A percentile compares a stretch with the other conserved stretches of the same genome.
Conservation (phyloP, 768 basidiomycete species). For the Dioszegia aurantiaca region DNA sequence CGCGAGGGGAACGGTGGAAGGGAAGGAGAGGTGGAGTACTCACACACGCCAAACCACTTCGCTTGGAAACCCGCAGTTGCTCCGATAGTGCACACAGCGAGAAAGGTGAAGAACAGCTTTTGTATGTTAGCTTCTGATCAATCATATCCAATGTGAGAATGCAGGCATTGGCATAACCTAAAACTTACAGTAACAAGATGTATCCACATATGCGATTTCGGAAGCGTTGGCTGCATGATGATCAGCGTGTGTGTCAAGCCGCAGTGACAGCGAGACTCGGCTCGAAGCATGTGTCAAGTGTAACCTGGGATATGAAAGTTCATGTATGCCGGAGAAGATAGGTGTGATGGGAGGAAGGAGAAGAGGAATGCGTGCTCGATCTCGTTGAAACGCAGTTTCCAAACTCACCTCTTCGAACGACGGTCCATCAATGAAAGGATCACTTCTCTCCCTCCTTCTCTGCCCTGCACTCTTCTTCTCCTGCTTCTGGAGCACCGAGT, state of each 20-base stretch:
- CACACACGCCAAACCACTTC: constrained; percentile 83
- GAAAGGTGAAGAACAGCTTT: constrained; percentile 85
- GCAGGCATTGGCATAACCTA: no score
- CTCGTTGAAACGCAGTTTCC: no score
- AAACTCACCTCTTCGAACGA: constrained; percentile 37
- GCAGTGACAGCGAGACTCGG: constrained; percentile 3
- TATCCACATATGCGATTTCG: constrained; percentile 22
- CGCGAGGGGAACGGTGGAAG: neutral
- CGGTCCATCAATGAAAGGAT: constrained; percentile 43
- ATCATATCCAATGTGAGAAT: no score
- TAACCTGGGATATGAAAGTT: neutral
- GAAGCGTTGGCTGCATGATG: constrained; percentile 19
- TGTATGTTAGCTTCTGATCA: neutral
- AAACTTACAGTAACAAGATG: constrained; percentile 22
- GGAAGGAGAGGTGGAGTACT: constrained; percentile 51
- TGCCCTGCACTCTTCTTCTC: neutral
- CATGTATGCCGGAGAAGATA: neutral
- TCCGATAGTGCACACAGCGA: constrained; percentile 87
- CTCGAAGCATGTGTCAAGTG: neutral
- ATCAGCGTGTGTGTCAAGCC: neutral
- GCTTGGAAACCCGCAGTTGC: constrained; percentile 85
- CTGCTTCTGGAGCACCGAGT: constrained; percentile 23
- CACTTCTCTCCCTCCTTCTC: constrained; percentile 16
- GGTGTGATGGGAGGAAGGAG: neutral
- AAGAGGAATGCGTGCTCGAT: no score